phyloP scores from a whole-genome alignment of 2,329 filamentous ascomycete species.

The Teratosphaeria zuluensis region DNA sequence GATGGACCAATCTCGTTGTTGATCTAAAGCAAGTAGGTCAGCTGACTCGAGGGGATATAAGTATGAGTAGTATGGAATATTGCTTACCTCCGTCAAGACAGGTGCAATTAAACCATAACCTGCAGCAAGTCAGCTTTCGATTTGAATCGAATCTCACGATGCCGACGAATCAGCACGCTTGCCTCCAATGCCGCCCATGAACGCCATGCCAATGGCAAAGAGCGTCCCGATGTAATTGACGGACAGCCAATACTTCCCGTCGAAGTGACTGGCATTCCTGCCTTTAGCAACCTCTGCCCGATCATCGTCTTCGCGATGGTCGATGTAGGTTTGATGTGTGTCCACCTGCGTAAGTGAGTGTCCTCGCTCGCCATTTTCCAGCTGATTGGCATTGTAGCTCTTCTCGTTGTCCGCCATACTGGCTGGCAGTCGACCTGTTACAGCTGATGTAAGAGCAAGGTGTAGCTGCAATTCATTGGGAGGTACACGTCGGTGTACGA shows the following conservation, averaged over 20 bases:
- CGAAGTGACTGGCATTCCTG: conserved; percentile 14
- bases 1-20: conserved; percentile 30
- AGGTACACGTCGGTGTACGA: too few species aligned
- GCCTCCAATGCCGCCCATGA: conserved; percentile 20
- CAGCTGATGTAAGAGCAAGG: not conserved
- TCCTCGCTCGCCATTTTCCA: conserved; percentile 4
- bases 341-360: not conserved
- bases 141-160: too few species aligned
- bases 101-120: conserved; percentile 18
- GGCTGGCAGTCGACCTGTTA: too few species aligned
- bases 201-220: conserved; percentile 17
- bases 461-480: too few species aligned
- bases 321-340: conserved; percentile 6
- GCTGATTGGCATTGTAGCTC: conserved; percentile 4
- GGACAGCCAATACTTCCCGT: conserved; percentile 16
- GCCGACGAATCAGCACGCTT: not conserved
- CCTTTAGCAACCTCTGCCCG: conserved; percentile 16
- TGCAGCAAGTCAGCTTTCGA: not conserved
- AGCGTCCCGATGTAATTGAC: conserved; percentile 17
- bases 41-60: too few species aligned
- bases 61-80: too few species aligned
- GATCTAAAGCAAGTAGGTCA: conserved; percentile 11
- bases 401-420: conserved; percentile 1
- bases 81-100: conserved; percentile 5
- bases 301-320: conserved; percentile 16